Conservation (phyloP, 345 rosid genomes). For the Salix arbutifolia region DNA sequence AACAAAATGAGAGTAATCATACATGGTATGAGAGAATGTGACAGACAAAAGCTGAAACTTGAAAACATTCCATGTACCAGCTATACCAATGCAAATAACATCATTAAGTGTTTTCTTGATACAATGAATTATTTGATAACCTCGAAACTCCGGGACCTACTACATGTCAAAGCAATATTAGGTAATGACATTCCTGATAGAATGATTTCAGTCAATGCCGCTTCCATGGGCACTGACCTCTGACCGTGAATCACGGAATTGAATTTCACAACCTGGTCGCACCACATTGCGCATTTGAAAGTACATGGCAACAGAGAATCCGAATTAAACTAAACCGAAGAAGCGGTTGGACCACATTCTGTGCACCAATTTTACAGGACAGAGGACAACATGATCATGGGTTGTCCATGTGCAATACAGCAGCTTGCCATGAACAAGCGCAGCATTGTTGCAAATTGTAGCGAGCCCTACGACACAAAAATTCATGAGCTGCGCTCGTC, state of each 20-base stretch:
- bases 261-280: conserved; percentile 40
- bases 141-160: conserved; percentile 12
- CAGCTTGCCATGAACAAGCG: conserved; percentile 26
- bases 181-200: conserved; percentile 24
- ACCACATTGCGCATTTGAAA: conserved; percentile 20
- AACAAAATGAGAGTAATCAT: conserved; percentile 13
- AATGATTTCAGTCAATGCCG: conserved; percentile 35
- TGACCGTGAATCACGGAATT: conserved; percentile 53
- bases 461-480: neutral
- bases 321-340: conserved; percentile 29
- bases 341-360: conserved; percentile 25
- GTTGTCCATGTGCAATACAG: conserved; percentile 44
- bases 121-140: neutral
- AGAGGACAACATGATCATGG: conserved; percentile 35
- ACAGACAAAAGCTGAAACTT: conserved; percentile 38
- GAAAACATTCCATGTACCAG: conserved; percentile 28
- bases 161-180: conserved; percentile 32
- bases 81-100: neutral
- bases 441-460: conserved; percentile 19
- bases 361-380: conserved; percentile 47
- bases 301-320: conserved; percentile 33
- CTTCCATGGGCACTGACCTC: conserved; percentile 34
- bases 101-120: neutral
- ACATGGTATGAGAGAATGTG: conserved; percentile 14
- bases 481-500: conserved; percentile 26